These are phyloP conservation scores for Cryphonectria naterciae DNA, from an alignment of 2,329 filamentous ascomycete genomes.

Conservation along the genomic window DNA sequence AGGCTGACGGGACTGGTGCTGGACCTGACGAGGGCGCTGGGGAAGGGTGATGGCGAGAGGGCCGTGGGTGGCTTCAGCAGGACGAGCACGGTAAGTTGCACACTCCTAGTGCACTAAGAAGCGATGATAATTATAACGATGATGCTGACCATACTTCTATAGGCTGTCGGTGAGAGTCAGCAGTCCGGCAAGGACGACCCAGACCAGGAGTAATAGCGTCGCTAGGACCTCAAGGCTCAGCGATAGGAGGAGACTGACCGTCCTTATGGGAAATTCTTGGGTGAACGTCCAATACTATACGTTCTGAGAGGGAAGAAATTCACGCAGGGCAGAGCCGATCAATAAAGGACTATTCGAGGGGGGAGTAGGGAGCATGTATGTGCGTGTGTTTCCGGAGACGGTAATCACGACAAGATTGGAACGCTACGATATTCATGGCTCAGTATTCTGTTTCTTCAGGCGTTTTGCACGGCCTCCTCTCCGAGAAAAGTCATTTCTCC, in stretches of 20 bases:
- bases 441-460: neutral
- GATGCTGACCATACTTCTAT: neutral
- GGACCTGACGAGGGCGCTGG: conserved; percentile 34
- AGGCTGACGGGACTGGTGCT: conserved; percentile 57
- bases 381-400: neutral
- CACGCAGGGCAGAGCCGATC: neutral
- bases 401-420: neutral
- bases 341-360: neutral
- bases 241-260: neutral
- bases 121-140: neutral
- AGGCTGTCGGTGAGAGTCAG: conserved; percentile 24
- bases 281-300: no score
- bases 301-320: neutral
- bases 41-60: conserved; percentile 23
- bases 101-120: neutral
- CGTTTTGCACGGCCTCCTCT: neutral
- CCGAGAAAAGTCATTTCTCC: neutral
- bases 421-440: neutral
- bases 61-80: conserved; percentile 20
- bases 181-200: conserved; percentile 10
- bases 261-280: neutral
- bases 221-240: neutral
- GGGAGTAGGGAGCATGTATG: neutral
- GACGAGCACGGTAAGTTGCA: conserved; percentile 26
- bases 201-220: conserved; percentile 1